Base-by-base conservation (phyloP, 768 basidiomycete genomes). In the Asterophora lycoperdoides region DNA sequence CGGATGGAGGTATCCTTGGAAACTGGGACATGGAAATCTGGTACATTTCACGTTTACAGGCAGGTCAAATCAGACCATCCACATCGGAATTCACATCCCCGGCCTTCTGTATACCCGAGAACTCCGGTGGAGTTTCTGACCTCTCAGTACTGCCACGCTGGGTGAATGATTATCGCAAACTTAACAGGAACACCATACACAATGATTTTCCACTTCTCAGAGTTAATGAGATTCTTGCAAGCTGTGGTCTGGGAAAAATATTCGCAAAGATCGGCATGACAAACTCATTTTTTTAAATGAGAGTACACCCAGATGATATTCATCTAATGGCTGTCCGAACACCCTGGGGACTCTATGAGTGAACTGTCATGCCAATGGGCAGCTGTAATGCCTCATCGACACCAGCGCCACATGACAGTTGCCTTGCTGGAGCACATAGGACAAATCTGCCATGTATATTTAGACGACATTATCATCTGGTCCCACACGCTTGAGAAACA, bases 381-480 rank as follows among this genome's bases (percentile, higher is more conserved):
- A 39, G 67, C 8, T 49, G 57, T n/a, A 74, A 72, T 49, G 61
- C 67, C 0, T 68, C 65, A 0, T 51, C 68, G 0, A 66, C 67
- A 73, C 40, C 70, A 72, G 29, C 46, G 60, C 0, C 49, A 65
- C 0, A 67, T 76, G 41, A 68, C 61, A 3, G 44, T 51, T 2
- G 68, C 71, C 0, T 57, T 79, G 0, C 38, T 54, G 0, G 51
- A 61, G 0, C 56, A 58, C 9, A 64, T 79, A 20, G 73, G 75
- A 0, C 57, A 59, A 1, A 66, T 75, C 38, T 71, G 72, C 43
- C 69, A 76, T 46, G 63, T 74, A 0, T 77, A 77, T 49, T 57
- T 77, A 0, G 71, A 78, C 46, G 67, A 76, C 43, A 71, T 76
- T 35, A 58, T 77, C 11, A 73, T 76, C 19, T 77, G 70, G 68